Evolutionary conservation across 306 rosid species (phyloP), one percentile per base, ranked within the genome.

Genomic region (Vicia sativa): DNA sequence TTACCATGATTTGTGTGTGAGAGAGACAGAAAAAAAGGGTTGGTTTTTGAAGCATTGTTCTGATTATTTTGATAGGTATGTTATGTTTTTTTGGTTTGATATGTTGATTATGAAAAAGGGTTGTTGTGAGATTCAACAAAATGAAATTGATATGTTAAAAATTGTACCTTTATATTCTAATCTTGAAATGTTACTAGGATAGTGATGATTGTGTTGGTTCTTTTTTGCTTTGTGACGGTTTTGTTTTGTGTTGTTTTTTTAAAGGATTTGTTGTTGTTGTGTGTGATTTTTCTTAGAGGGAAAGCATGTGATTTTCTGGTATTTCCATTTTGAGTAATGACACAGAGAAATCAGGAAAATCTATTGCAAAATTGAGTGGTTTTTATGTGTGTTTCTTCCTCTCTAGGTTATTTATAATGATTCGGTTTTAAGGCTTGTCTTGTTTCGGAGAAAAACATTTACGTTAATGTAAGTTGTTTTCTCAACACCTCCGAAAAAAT

Each of bases 31-130:
- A 4, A 48, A 7, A 5, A 49, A 49, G 4, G 55, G 55, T 18
- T 49, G 26, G 28, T 49, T 49, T 4, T 75, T 71, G 28, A 52
- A 74, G 13, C 28, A 50, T 21, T 52, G 34, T 21, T 52, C 57
- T 52, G 6, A 16, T 52, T 52, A 19, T 11, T 70, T 80, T 59
- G 0, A 76, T 76, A 65, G 81, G 78, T 72, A 76, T 14, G 78
- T n/a, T 44, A 3, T 44, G 50, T 44, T n/a, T 55, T 19, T 9
- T 14, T 41, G 0, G 6, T 23, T 74, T 39, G 16, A 8, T 8
- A 4, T 55, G 31, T 29, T 70, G 41, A 54, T 62, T 34, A 62
- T 1, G 53, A 39, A 11, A 42, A 16, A 10, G 25, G 39, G 65
- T 7, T 52, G 48, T 45, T 76, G 48, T 52, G 21, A 25, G 26